Percentiles rank a stretch among this genome's conserved stretches.
Evolutionary conservation across 345 rosid species (phyloP).

Genomic region (Kandelia obovata): DNA sequence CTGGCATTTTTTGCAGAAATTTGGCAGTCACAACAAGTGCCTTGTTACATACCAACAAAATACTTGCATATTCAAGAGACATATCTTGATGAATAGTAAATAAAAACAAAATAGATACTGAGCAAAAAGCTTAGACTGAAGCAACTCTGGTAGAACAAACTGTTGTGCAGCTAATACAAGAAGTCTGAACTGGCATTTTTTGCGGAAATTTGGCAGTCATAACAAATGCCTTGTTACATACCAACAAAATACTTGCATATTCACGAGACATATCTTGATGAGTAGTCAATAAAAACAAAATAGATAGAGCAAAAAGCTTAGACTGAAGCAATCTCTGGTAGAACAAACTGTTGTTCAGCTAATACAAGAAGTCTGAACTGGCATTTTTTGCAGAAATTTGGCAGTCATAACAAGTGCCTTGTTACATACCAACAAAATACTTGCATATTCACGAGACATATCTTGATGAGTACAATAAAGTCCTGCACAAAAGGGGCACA

Average conservation of each 20-base stretch:
- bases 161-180: slow-evolving; percentile 3
- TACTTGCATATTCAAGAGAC: slow-evolving; percentile 91
- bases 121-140: neutral
- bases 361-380: neutral
- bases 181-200: neutral
- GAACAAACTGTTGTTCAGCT: neutral
- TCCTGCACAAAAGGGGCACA: slow-evolving; percentile 34
- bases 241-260: slow-evolving; percentile 93
- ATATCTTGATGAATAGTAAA: slow-evolving; percentile 70
- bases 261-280: slow-evolving; percentile 98
- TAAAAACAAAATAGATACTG: neutral
- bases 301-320: neutral
- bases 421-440: slow-evolving; percentile 72
- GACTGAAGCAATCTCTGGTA: neutral
- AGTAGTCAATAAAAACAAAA: neutral
- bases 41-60: slow-evolving; percentile 63
- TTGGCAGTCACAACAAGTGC: neutral
- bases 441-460: slow-evolving; percentile 91
- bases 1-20: neutral
- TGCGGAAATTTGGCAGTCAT: neutral
- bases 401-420: neutral
- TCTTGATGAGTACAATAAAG: slow-evolving; percentile 97
- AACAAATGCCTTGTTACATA: slow-evolving; percentile 25
- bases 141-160: neutral
- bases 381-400: neutral